Percentiles rank a stretch among this genome's conserved stretches.
phyloP scores from a whole-genome alignment of 2,329 filamentous ascomycete genomes.

The Endoconidiophora polonica region DNA sequence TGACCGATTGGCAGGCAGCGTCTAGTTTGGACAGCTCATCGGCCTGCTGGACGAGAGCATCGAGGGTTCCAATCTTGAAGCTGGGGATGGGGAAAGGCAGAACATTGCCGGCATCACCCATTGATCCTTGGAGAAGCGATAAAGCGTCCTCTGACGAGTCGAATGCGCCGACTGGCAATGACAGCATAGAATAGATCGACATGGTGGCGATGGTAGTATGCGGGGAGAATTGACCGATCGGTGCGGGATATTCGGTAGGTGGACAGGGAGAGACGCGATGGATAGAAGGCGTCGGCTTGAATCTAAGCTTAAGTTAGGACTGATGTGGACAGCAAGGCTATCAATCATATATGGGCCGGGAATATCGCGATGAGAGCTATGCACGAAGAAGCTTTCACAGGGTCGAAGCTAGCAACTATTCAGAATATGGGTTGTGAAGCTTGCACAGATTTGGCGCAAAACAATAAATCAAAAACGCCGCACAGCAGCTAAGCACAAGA shows the following conservation, averaged over 20 bases:
- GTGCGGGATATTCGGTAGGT: slow-evolving; percentile 8
- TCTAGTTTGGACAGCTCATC: slow-evolving; percentile 89
- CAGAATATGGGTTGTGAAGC: no score
- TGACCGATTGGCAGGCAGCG: slow-evolving; percentile 59
- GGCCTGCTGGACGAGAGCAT: slow-evolving; percentile 87
- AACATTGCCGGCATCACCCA: slow-evolving; percentile 58
- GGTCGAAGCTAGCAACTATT: no score
- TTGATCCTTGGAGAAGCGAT: slow-evolving; percentile 55
- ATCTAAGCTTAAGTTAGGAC: neutral
- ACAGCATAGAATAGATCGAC: slow-evolving; percentile 67
- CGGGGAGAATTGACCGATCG: slow-evolving; percentile 2
- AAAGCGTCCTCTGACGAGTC: slow-evolving; percentile 72
- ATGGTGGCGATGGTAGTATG: slow-evolving; percentile 2
- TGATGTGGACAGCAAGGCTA: neutral
- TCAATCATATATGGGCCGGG: neutral
- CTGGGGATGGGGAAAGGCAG: slow-evolving; percentile 69
- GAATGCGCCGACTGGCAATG: slow-evolving; percentile 74
- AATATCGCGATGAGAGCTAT: neutral
- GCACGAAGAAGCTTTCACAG: no score
- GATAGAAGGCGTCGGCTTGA: neutral
- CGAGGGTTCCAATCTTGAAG: slow-evolving; percentile 95
- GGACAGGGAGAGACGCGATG: neutral
- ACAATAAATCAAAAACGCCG: no score
- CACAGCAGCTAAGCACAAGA: no score
- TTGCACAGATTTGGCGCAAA: no score